These are phyloP conservation scores for Rubus idaeus DNA, from an alignment of 306 rosid species.

Conservation along the genomic window DNA sequence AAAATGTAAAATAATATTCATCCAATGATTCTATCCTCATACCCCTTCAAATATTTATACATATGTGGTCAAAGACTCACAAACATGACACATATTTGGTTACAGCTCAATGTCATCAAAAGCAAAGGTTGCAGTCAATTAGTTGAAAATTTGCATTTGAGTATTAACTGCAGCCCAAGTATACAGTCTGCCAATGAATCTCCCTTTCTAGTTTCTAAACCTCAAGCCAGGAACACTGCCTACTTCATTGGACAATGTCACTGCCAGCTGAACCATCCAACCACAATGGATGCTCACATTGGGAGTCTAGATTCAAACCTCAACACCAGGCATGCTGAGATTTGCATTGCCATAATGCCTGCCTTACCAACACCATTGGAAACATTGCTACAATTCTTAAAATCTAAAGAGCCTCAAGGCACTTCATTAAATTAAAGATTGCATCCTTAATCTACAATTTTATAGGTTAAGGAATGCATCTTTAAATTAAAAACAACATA, in stretches of 20 bases:
- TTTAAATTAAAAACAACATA: not conserved
- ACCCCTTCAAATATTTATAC: not conserved
- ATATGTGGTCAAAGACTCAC: not conserved
- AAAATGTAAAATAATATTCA: not conserved
- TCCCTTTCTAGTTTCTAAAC: not conserved
- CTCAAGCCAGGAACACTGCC: not conserved
- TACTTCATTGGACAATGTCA: not conserved
- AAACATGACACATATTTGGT: not conserved
- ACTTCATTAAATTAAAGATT: conserved; percentile 4
- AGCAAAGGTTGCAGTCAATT: not conserved
- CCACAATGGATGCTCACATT: not conserved
- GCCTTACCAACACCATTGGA: not conserved
- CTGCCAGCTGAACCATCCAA: not conserved
- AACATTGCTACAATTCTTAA: conserved; percentile 7
- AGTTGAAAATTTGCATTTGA: not conserved
- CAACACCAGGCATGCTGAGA: not conserved
- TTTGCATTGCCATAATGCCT: no score
- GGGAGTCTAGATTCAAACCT: not conserved
- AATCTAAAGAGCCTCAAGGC: not conserved
- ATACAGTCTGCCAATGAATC: not conserved
- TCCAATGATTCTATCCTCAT: not conserved
- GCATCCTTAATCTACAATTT: not conserved
- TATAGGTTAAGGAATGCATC: conserved; percentile 3
- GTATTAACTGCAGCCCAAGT: not conserved
- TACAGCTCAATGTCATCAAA: not conserved